Conservation (phyloP, 1,284 basidiomycete species). For the Trichosporon inkin region DNA sequence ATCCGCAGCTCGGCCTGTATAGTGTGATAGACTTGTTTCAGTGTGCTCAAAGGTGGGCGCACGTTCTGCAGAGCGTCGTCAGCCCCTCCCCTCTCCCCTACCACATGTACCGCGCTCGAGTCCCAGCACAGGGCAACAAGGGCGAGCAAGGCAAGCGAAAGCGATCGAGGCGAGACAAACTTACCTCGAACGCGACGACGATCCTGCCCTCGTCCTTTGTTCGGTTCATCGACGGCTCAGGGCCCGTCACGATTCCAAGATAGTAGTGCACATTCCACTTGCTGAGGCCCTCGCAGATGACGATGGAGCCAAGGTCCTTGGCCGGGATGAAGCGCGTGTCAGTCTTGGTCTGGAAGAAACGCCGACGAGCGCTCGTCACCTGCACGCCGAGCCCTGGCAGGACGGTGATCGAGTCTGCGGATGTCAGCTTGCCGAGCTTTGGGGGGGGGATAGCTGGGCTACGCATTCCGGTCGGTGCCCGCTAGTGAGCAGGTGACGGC, state of each 20-base stretch:
- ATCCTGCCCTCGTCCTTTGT: slow-evolving; percentile 18
- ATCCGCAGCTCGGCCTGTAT: slow-evolving; percentile 12
- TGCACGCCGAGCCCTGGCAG: slow-evolving; percentile 59
- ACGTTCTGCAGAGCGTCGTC: no score
- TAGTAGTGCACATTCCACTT: slow-evolving; percentile 40
- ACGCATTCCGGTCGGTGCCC: no score
- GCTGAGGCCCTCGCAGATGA: slow-evolving; percentile 41
- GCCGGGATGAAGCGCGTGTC: slow-evolving; percentile 33
- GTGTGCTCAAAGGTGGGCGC: slow-evolving; percentile 28
- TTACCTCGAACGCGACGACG: slow-evolving; percentile 35
- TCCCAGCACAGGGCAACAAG: no score
- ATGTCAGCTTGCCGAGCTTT: no score
- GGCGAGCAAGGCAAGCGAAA: no score
- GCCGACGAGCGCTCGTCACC: slow-evolving; percentile 55
- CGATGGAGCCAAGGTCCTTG: slow-evolving; percentile 30
- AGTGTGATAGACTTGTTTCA: slow-evolving; percentile 38
- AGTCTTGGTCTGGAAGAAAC: slow-evolving; percentile 15
- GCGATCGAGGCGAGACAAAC: slow-evolving; percentile 12
- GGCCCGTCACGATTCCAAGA: slow-evolving; percentile 31
- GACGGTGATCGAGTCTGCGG: slow-evolving; percentile 37
- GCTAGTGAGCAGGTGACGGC: no score
- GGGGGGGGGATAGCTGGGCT: no score
- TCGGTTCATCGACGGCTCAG: not conserved
- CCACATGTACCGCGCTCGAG: no score
- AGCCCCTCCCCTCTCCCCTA: no score